Evolutionary conservation across 1,139 yeast species (phyloP).

Genomic region (Spathaspora jeffriesii): DNA sequence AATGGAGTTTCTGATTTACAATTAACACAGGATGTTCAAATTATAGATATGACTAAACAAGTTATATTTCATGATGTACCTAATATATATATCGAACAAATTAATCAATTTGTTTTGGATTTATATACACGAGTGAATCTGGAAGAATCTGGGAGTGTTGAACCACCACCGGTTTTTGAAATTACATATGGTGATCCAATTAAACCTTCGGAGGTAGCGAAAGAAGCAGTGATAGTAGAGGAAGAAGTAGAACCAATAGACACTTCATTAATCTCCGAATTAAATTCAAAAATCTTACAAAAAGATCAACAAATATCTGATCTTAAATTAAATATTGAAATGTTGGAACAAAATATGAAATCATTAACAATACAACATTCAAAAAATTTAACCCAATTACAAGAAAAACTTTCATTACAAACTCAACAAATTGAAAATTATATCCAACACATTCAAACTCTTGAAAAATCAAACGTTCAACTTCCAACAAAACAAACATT

Average conservation of each 20-base stretch:
- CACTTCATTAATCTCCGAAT: neutral
- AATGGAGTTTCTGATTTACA: neutral
- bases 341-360: conserved; percentile 42
- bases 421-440: conserved; percentile 12
- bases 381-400: conserved; percentile 17
- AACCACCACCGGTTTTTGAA: neutral
- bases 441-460: conserved; percentile 11
- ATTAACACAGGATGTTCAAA: neutral
- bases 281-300: conserved; percentile 15
- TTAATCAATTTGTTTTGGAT: neutral
- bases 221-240: neutral
- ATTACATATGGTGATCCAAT: neutral
- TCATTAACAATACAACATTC: conserved; percentile 25
- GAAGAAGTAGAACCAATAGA: neutral
- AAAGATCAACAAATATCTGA: conserved; percentile 37
- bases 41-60: neutral
- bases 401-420: conserved; percentile 21
- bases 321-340: conserved; percentile 39
- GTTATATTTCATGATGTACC: neutral
- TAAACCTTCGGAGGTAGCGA: too few relatives aligned
- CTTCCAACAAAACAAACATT: conserved; percentile 15
- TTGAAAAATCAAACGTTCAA: conserved; percentile 14
- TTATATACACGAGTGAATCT: neutral
- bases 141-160: neutral
- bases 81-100: neutral